These are phyloP conservation scores for Alternaria alternata DNA, from an alignment of 2,329 filamentous ascomycete species.

Conservation along the genomic window DNA sequence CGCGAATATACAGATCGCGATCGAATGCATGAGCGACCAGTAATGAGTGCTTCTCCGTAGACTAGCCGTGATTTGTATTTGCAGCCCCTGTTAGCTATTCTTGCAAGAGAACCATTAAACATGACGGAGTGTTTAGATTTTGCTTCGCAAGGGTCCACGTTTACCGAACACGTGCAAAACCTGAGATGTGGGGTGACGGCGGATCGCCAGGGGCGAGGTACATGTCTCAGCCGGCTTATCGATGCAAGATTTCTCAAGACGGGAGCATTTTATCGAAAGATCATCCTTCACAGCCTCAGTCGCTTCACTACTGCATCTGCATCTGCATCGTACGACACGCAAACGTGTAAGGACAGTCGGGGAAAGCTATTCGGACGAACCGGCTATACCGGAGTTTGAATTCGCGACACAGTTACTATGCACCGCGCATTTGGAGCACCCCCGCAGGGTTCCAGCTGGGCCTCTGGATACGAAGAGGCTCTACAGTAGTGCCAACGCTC, in stretches of 20 bases:
- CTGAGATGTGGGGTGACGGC: constrained; percentile 13
- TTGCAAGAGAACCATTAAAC: background rate
- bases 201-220: constrained; percentile 17
- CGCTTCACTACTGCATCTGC: constrained; percentile 13
- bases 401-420: background rate
- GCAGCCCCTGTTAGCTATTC: constrained; percentile 1
- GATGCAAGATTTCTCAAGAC: constrained; percentile 4
- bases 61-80: constrained; percentile 11
- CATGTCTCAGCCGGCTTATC: constrained; percentile 4
- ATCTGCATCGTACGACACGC: background rate
- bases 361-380: background rate
- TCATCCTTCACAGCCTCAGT: constrained; percentile 31
- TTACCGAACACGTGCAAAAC: constrained; percentile 10
- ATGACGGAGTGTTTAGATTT: constrained; percentile 22
- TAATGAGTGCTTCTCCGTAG: background rate
- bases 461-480: constrained; percentile 11
- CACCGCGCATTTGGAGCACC: constrained; percentile 3
- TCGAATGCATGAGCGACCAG: constrained; percentile 5
- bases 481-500: constrained; percentile 9
- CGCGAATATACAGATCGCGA: constrained; percentile 14
- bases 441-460: constrained; percentile 6
- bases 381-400: background rate
- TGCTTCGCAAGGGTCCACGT: constrained; percentile 12
- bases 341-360: background rate
- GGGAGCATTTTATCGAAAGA: constrained; percentile 3